These are phyloP conservation scores for Leptomonas pyrrhocoris DNA, from an alignment of 208 protist genomes.

Conservation along the genomic window DNA sequence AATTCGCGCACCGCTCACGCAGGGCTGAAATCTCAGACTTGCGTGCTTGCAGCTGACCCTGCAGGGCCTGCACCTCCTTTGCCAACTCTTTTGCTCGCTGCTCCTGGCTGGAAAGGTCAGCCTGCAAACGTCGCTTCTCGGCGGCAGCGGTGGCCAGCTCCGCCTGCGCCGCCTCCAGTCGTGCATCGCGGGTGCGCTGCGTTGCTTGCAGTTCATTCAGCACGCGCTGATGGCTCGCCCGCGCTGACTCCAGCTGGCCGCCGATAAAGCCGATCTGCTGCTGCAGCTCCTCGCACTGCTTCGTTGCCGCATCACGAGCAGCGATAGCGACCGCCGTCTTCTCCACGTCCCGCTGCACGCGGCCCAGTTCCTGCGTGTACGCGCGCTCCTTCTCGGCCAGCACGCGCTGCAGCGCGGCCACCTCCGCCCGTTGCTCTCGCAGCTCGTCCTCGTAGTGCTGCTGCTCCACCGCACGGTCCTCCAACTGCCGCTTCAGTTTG, in stretches of 20 bases:
- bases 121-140: conserved; percentile 50
- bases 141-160: conserved; percentile 33
- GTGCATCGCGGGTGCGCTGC: conserved; percentile 45
- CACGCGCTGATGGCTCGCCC: conserved; percentile 39
- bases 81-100: conserved; percentile 39
- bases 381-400: conserved; percentile 42
- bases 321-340: conserved; percentile 29
- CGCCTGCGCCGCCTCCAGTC: conserved; percentile 39
- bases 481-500: conserved; percentile 42
- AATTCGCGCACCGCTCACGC: conserved; percentile 80
- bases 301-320: conserved; percentile 30
- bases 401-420: conserved; percentile 54
- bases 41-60: conserved; percentile 61
- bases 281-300: conserved; percentile 40
- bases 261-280: conserved; percentile 38
- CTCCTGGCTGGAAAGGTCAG: conserved; percentile 39
- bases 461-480: conserved; percentile 45
- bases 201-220: conserved; percentile 29
- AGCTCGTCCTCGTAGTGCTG: conserved; percentile 64
- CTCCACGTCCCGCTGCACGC: conserved; percentile 27
- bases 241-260: conserved; percentile 40
- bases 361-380: conserved; percentile 26
- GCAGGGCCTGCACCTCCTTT: conserved; percentile 53
- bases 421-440: conserved; percentile 64
- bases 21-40: conserved; percentile 69